These are phyloP conservation scores for Trichoderma sp. DNA, from an alignment of 2,329 filamentous ascomycete species.

Conservation along the genomic window DNA sequence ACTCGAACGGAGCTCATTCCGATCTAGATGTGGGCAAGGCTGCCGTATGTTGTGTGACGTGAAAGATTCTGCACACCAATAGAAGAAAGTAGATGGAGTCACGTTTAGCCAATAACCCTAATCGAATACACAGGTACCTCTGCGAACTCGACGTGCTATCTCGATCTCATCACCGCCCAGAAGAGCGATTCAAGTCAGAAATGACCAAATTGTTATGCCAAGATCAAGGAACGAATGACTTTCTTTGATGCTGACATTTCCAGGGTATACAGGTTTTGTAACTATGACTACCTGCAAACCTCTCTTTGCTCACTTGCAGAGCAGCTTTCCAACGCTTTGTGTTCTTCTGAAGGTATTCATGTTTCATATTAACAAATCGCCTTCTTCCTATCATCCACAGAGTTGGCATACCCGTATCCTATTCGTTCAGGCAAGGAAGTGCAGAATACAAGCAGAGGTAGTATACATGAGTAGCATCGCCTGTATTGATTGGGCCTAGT, in stretches of 20 bases:
- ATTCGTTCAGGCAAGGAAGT: not conserved
- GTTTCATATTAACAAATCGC: not conserved
- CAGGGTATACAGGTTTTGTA: not conserved
- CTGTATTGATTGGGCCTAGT: not conserved
- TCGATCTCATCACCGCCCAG: not conserved
- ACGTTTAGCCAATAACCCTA: not conserved
- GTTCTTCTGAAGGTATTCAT: not conserved
- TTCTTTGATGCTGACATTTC: not conserved
- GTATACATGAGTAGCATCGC: not conserved
- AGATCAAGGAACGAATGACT: not conserved
- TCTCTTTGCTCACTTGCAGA: not conserved
- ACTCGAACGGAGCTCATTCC: not conserved
- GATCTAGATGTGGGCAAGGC: not conserved
- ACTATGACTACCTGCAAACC: not conserved
- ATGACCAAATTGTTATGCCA: not conserved
- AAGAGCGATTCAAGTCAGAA: not conserved
- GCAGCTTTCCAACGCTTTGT: not conserved
- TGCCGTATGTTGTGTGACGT: constrained; percentile 6
- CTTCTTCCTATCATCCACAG: not conserved
- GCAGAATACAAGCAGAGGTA: not conserved
- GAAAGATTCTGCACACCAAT: not conserved
- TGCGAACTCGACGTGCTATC: not conserved
- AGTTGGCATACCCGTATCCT: not conserved
- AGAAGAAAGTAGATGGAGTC: not conserved
- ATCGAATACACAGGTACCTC: not conserved